Conservation (phyloP, 2,329 filamentous ascomycete genomes). For the Penicillium digitatum region DNA sequence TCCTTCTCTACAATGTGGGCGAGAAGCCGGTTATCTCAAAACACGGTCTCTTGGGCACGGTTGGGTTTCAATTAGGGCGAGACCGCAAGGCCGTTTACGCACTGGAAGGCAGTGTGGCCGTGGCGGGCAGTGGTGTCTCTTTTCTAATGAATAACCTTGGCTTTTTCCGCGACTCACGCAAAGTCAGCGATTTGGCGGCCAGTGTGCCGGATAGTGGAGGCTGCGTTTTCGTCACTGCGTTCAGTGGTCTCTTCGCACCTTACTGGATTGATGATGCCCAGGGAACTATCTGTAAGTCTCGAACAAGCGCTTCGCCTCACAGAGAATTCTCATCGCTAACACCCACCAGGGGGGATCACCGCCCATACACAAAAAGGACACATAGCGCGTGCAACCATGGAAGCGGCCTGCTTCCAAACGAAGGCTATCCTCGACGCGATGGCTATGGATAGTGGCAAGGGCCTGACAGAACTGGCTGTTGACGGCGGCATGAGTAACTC, state of each 20-base stretch:
- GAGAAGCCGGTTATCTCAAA: constrained; percentile 79
- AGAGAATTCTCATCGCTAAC: constrained; percentile 12
- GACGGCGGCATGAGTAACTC: constrained; percentile 89
- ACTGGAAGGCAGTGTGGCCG: constrained; percentile 77
- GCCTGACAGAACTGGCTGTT: constrained; percentile 70
- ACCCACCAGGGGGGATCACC: constrained; percentile 65
- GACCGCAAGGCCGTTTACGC: constrained; percentile 69
- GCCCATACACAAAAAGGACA: constrained; percentile 81
- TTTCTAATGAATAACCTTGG: constrained; percentile 65
- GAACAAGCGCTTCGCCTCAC: background rate
- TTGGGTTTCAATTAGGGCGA: constrained; percentile 78
- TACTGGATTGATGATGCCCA: constrained; percentile 95
- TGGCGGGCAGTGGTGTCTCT: constrained; percentile 75
- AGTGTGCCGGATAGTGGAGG: constrained; percentile 73
- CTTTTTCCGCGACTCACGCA: constrained; percentile 58
- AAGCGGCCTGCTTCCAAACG: constrained; percentile 89
- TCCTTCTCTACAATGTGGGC: constrained; percentile 85
- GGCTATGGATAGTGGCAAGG: constrained; percentile 77
- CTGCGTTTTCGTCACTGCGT: constrained; percentile 82
- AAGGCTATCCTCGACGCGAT: constrained; percentile 89
- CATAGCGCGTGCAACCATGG: constrained; percentile 82
- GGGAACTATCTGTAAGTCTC: constrained; percentile 68
- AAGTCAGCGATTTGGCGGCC: constrained; percentile 62
- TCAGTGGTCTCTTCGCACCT: constrained; percentile 84
- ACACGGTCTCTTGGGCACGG: constrained; percentile 77